Evolutionary conservation across 164 flowering plant genomes (phyloP).

Genomic region (Protea cynaroides): DNA sequence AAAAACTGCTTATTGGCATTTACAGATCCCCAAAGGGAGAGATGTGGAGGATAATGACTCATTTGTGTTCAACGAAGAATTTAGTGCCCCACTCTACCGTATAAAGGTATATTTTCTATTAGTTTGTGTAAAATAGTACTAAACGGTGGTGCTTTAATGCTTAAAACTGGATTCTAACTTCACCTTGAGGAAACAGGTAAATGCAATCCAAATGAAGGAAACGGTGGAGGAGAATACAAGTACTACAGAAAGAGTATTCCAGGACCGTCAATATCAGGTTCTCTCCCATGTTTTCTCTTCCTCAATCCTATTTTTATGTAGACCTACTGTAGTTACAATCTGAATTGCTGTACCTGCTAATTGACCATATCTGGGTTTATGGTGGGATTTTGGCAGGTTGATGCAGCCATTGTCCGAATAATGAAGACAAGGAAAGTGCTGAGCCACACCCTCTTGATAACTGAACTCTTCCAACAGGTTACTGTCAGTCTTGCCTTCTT

Average conservation of each 20-base stretch:
- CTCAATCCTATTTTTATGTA: neutral
- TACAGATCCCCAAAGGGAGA: conserved; percentile 79
- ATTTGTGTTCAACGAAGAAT: conserved; percentile 74
- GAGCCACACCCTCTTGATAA: conserved; percentile 94
- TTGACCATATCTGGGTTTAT: neutral
- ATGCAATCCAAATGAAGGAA: conserved; percentile 99
- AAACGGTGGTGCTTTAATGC: neutral
- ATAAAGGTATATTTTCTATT: conserved; percentile 48
- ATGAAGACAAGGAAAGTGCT: conserved; percentile 99
- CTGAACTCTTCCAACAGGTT: conserved; percentile 99
- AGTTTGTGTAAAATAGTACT: neutral
- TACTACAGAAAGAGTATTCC: conserved; percentile 96
- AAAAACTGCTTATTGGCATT: neutral
- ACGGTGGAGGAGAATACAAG: conserved; percentile 95
- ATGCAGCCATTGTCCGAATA: conserved; percentile 98
- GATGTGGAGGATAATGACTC: conserved; percentile 80
- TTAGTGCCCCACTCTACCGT: conserved; percentile 82
- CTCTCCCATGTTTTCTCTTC: neutral
- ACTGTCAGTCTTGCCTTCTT: neutral
- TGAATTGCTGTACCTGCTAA: neutral
- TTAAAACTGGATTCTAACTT: conserved; percentile 1
- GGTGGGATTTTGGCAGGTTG: conserved; percentile 48
- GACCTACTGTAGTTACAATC: neutral
- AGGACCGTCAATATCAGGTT: conserved; percentile 99
- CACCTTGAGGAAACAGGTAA: conserved; percentile 51